Evolutionary conservation across 805 yeast genomes (phyloP).

Genomic region (Babjeviella inositovora): DNA sequence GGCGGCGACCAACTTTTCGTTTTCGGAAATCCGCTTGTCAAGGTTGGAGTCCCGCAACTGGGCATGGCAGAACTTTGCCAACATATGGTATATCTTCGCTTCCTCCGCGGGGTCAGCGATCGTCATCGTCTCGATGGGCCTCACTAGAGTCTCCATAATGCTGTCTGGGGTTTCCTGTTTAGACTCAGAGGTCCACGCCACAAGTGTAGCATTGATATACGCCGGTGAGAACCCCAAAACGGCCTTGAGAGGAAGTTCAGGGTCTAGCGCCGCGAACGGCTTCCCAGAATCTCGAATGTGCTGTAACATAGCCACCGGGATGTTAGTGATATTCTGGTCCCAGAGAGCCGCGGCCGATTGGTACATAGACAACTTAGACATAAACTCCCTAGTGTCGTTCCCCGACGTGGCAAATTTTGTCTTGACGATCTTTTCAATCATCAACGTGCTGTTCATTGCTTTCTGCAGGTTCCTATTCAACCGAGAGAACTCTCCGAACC

Average conservation of each 20-base stretch:
- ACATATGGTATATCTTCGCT: constrained; percentile 33
- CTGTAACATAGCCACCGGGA: constrained; percentile 42
- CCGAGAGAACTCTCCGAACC: constrained; percentile 24
- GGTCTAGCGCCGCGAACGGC: too few species aligned
- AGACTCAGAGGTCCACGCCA: constrained; percentile 60
- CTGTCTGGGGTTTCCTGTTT: constrained; percentile 47
- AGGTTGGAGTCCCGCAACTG: constrained; percentile 32
- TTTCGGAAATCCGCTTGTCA: constrained; percentile 23
- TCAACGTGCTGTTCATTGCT: constrained; percentile 28
- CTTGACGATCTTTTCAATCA: constrained; percentile 19
- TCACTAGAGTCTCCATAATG: constrained; percentile 42
- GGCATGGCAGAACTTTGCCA: constrained; percentile 62
- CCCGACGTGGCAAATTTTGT: constrained; percentile 4
- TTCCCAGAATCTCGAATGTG: too few species aligned
- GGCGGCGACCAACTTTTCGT: constrained; percentile 18
- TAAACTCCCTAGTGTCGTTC: constrained; percentile 4
- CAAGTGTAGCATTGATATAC: constrained; percentile 22
- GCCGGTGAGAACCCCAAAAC: too few species aligned
- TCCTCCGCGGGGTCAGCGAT: constrained; percentile 8
- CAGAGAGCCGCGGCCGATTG: constrained; percentile 51
- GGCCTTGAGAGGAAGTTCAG: too few species aligned
- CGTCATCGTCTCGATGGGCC: constrained; percentile 16
- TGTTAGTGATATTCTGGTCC: constrained; percentile 37
- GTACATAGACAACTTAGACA: constrained; percentile 13
- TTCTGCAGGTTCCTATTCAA: constrained; percentile 23